These are phyloP conservation scores for Diutina rugosa DNA, from an alignment of 1,139 yeast genomes.

Conservation along the genomic window DNA sequence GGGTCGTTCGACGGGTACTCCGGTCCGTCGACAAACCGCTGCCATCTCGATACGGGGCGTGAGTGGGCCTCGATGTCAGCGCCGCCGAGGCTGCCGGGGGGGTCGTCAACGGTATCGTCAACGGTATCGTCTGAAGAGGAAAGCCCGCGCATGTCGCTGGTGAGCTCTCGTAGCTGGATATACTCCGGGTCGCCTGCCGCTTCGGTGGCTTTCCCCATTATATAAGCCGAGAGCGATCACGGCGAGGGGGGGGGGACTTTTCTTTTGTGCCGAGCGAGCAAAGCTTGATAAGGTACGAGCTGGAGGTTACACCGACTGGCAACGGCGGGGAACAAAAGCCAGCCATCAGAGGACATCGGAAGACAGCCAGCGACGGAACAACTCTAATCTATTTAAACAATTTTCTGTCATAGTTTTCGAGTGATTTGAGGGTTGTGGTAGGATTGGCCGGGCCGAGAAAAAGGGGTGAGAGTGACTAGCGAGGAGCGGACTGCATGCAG, in stretches of 20 bases:
- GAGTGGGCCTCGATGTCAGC: neutral
- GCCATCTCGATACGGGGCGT: neutral
- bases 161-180: neutral
- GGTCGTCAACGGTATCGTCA: neutral
- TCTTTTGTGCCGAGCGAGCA: neutral
- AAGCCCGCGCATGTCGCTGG: neutral
- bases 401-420: too few species aligned
- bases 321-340: too few species aligned
- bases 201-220: neutral
- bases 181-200: neutral
- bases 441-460: neutral
- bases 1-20: neutral
- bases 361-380: too few species aligned
- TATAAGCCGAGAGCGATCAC: neutral
- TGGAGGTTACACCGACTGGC: too few species aligned
- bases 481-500: neutral
- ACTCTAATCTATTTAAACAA: too few species aligned
- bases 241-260: neutral
- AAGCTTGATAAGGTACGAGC: neutral
- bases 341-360: too few species aligned
- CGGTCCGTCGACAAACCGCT: conserved; percentile 1
- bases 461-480: neutral
- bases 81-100: neutral
- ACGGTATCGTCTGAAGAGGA: neutral
- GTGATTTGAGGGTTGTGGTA: too few species aligned